Percentiles rank a stretch among this genome's conserved stretches.
phyloP scores from a whole-genome alignment of 768 basidiomycete genomes.

The Termitomyces sp. region DNA sequence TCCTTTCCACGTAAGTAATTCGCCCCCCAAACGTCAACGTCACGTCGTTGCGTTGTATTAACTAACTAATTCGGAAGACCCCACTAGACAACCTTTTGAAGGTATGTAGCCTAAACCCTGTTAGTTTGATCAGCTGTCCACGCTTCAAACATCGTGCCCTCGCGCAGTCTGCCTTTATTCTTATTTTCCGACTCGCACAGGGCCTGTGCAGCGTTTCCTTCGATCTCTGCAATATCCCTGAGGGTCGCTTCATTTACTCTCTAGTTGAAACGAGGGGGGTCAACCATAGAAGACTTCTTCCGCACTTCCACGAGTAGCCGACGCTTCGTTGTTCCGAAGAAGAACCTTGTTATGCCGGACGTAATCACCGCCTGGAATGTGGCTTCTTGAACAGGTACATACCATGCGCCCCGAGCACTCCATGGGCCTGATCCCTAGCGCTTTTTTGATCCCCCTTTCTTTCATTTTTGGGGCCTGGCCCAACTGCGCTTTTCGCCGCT shows the following conservation, averaged over 20 bases:
- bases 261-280: background rate
- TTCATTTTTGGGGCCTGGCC: conserved; percentile 8
- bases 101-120: too few relatives aligned
- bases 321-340: conserved; percentile 1
- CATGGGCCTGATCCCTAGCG: conserved; percentile 18
- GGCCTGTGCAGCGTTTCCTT: too few relatives aligned
- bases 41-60: background rate
- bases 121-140: background rate
- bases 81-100: background rate
- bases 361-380: conserved; percentile 12
- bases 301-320: conserved; percentile 1
- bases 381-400: conserved; percentile 24
- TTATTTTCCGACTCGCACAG: background rate
- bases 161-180: background rate
- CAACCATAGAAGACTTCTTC: background rate
- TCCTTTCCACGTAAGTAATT: background rate
- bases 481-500: background rate
- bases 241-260: background rate
- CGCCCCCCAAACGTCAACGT: background rate
- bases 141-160: background rate
- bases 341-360: conserved; percentile 4
- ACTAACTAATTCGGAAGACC: background rate
- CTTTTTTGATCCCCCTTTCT: conserved; percentile 16
- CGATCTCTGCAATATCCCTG: background rate
- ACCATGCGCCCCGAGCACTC: conserved; percentile 22